Evolutionary conservation across 768 basidiomycete species (phyloP).

Genomic region (Crucibulum laeve): DNA sequence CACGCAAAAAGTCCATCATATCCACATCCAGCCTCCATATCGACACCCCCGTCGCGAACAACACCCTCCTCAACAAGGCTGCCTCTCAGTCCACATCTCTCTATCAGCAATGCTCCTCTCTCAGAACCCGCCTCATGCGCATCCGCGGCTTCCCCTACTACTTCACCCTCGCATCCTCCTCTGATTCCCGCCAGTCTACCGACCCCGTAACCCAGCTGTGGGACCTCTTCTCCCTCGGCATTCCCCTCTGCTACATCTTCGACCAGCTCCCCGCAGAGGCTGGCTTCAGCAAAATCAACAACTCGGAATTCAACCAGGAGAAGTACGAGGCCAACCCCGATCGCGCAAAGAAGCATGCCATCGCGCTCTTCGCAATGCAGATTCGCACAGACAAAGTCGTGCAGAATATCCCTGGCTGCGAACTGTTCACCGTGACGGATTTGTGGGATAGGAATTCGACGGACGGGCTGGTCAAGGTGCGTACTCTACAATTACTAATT

Average conservation of each 20-base stretch:
- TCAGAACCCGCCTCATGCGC: constrained; percentile 73
- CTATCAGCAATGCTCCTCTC: constrained; percentile 86
- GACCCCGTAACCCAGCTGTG: constrained; percentile 95
- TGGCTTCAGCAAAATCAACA: constrained; percentile 53
- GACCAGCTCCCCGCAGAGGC: constrained; percentile 76
- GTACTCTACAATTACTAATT: constrained; percentile 13
- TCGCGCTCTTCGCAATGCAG: constrained; percentile 89
- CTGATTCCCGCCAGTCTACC: constrained; percentile 68
- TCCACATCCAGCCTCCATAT: constrained; percentile 61
- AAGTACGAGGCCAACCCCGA: constrained; percentile 69
- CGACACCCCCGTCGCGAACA: constrained; percentile 72
- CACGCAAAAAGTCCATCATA: constrained; percentile 77
- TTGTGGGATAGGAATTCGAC: constrained; percentile 88
- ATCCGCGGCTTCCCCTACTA: constrained; percentile 70
- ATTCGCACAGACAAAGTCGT: constrained; percentile 61
- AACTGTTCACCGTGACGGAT: constrained; percentile 89
- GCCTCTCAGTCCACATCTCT: constrained; percentile 85
- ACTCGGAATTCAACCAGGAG: constrained; percentile 63
- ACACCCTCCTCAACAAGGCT: constrained; percentile 87
- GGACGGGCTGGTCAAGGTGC: constrained; percentile 91
- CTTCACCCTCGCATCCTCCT: constrained; percentile 54
- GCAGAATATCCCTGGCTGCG: constrained; percentile 61
- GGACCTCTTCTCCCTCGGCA: constrained; percentile 90
- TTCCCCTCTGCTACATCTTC: constrained; percentile 93
- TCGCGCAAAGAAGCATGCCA: constrained; percentile 84